These are phyloP conservation scores for Akanthomyces muscarius DNA, from an alignment of 2,329 filamentous ascomycete genomes.

Conservation along the genomic window DNA sequence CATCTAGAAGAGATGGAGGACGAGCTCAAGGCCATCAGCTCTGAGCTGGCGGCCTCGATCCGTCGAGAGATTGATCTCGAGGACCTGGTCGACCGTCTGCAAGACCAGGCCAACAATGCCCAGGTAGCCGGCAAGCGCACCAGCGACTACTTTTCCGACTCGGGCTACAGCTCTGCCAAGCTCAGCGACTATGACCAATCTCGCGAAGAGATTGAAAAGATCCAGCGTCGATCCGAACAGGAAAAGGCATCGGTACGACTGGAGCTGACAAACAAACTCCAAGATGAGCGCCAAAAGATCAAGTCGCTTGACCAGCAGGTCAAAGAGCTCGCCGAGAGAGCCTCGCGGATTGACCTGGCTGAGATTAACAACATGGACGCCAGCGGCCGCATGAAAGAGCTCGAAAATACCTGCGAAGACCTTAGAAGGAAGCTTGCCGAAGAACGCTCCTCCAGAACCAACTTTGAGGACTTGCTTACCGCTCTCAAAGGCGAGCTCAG, in stretches of 20 bases:
- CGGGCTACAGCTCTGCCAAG: slow-evolving; percentile 80
- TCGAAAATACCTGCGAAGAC: slow-evolving; percentile 78
- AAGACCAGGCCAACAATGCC: slow-evolving; percentile 66
- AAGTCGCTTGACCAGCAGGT: slow-evolving; percentile 79
- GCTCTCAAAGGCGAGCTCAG: slow-evolving; percentile 81
- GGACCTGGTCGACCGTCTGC: slow-evolving; percentile 83
- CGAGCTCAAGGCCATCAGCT: slow-evolving; percentile 88
- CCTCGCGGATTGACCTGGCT: slow-evolving; percentile 57
- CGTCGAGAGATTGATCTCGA: slow-evolving; percentile 94
- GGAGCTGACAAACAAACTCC: slow-evolving; percentile 78
- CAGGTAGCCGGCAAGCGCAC: slow-evolving; percentile 64
- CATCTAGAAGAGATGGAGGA: slow-evolving; percentile 87
- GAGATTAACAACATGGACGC: slow-evolving; percentile 55
- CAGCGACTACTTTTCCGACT: slow-evolving; percentile 98
- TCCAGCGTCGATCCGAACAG: slow-evolving; percentile 81
- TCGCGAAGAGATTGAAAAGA: slow-evolving; percentile 72
- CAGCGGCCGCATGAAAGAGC: slow-evolving; percentile 63
- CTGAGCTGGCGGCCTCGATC: slow-evolving; percentile 88
- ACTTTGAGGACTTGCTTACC: slow-evolving; percentile 86
- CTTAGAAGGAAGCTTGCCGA: slow-evolving; percentile 76
- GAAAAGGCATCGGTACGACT: slow-evolving; percentile 83
- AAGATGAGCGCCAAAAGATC: slow-evolving; percentile 76
- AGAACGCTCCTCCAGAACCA: slow-evolving; percentile 82
- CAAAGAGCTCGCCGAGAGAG: slow-evolving; percentile 73
- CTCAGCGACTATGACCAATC: slow-evolving; percentile 63